Base-by-base conservation (phyloP, 768 basidiomycete species). In the Saitozyma sp. region DNA sequence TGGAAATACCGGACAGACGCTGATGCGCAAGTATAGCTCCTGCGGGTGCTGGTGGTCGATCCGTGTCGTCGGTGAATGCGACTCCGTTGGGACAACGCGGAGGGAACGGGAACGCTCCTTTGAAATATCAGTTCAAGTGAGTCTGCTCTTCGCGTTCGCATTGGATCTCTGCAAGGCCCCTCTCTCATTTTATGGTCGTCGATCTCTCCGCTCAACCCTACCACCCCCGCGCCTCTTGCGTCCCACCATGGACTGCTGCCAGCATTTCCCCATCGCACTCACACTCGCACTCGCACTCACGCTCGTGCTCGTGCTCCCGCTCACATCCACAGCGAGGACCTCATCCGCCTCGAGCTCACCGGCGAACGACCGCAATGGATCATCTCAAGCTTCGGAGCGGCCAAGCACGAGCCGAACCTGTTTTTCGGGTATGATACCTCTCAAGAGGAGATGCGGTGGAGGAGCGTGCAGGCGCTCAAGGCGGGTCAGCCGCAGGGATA, bases 321-420 rank as follows among this genome's bases (percentile, higher is more conserved):
- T 58, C 40, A 60, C 19, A 14, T 5, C 1, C 16, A 9, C 68
- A 92, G 91, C 37, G 73, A 81, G 17, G 87, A 91, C 11, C 80
- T 83, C 2, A 84, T 95, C 50, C 75, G 74, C n/a, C 79, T 80
- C 40, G 92, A 94, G 66, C 76, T 94, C 8, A 85, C 84, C 1
- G 80, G 80, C 2, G 91, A 93, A 14, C 88, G 86, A 71, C 92
- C 92, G 0, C 50, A 83, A 11, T 96, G 89, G 88, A 88, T 88
- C 13, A 80, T 94, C 0, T 87, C 90, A 0, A 88, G 86, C 0
- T 94, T 89, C 74, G 91, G 84, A 0, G 86, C 90, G 19, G 85
- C 86, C 4, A 95, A 93, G 74, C 71, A 84, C 62, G 90, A 92
- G 66, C 86, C 86, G 0, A 85, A 82, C 19, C 67, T 94, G 6